These are phyloP conservation scores for Phytophthora aleatoria DNA, from an alignment of 352 stramenopile genomes.

Conservation along the genomic window DNA sequence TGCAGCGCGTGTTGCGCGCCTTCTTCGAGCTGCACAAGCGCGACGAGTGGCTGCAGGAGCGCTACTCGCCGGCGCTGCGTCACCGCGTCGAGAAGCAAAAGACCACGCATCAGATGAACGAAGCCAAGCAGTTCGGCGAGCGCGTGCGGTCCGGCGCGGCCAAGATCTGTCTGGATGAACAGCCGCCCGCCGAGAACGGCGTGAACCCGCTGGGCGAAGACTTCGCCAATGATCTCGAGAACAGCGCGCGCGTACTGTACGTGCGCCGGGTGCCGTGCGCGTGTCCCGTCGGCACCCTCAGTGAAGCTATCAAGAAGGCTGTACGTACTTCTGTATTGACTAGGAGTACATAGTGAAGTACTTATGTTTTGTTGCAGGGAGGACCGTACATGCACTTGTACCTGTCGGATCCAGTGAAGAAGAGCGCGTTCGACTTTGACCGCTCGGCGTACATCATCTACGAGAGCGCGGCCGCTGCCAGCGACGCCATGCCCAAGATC, in stretches of 20 bases:
- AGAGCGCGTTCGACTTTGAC: conserved; percentile 87
- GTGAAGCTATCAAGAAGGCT: conserved; percentile 83
- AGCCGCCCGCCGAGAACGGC: conserved; percentile 26
- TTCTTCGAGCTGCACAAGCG: conserved; percentile 88
- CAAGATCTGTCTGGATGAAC: conserved; percentile 73
- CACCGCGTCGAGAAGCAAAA: conserved; percentile 71
- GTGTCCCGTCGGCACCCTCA: conserved; percentile 70
- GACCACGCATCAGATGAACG: conserved; percentile 64
- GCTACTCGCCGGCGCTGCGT: conserved; percentile 80
- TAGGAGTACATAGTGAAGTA: background rate
- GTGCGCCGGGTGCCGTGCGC: conserved; percentile 82
- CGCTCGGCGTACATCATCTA: conserved; percentile 88
- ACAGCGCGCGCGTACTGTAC: conserved; percentile 79
- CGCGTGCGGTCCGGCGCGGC: conserved; percentile 55
- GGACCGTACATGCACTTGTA: conserved; percentile 78
- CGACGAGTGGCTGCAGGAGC: conserved; percentile 88
- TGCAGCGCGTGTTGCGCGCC: conserved; percentile 74
- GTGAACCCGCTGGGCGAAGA: conserved; percentile 42
- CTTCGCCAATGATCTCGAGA: conserved; percentile 81
- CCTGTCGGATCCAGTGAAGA: conserved; percentile 85
- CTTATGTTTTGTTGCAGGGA: conserved; percentile 41
- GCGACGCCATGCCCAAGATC: conserved; percentile 81
- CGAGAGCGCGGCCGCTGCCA: conserved; percentile 65
- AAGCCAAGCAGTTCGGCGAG: conserved; percentile 79
- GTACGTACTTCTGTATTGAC: conserved; percentile 32